A percentile compares a stretch with the other conserved stretches of the same genome.
These are phyloP conservation scores for Gloeopeniophorella convolvens DNA, from an alignment of 768 basidiomycete genomes.

Conservation along the genomic window DNA sequence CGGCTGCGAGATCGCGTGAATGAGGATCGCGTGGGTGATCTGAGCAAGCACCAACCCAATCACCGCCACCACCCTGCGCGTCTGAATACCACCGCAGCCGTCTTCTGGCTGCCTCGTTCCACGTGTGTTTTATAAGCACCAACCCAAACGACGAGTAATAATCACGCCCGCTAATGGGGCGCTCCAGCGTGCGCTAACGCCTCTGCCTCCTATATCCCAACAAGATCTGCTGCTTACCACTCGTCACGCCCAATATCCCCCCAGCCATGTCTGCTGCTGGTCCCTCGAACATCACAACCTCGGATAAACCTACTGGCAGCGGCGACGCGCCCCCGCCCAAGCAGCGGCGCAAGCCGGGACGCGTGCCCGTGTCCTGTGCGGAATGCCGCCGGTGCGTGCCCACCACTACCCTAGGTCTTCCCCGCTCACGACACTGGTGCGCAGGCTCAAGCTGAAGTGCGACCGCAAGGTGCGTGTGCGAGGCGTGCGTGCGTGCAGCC, in stretches of 20 bases:
- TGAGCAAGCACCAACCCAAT: no score
- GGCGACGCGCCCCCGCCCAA: slow-evolving; percentile 5
- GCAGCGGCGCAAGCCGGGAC: slow-evolving; percentile 22
- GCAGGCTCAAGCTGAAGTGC: slow-evolving; percentile 58
- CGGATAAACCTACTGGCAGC: slow-evolving; percentile 3
- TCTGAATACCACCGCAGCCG: no score
- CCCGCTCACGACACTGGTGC: slow-evolving; percentile 5
- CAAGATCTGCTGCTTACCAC: no score
- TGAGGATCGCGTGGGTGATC: no score
- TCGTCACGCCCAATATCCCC: neutral
- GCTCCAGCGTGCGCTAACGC: neutral
- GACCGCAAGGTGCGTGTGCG: slow-evolving; percentile 48
- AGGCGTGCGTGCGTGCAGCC: neutral
- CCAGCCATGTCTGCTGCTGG: neutral
- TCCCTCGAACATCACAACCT: neutral
- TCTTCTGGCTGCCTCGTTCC: neutral
- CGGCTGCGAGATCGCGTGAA: no score
- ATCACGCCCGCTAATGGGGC: neutral
- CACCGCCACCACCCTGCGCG: no score
- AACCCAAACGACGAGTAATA: neutral
- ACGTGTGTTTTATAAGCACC: neutral
- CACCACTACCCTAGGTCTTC: neutral
- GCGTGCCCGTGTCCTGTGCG: slow-evolving; percentile 28
- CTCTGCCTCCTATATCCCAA: neutral
- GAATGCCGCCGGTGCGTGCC: slow-evolving; percentile 34